Conservation (phyloP, 306 rosid species). For the Ziziphus jujuba region DNA sequence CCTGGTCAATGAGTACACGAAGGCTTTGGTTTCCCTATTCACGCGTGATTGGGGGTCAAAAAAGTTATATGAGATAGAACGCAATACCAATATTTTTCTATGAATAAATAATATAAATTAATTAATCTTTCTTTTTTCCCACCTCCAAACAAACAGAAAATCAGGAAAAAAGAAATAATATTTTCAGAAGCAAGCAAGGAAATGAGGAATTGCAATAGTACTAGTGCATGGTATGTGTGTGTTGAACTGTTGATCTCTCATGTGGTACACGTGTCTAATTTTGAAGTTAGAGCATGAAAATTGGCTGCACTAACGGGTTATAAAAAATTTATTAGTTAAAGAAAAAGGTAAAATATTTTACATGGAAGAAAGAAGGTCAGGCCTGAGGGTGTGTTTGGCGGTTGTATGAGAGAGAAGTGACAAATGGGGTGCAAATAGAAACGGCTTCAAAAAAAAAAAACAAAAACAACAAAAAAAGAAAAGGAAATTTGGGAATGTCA, state of each 20-base stretch:
- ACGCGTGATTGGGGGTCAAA: constrained; percentile 50
- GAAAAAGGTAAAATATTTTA: too few relatives aligned
- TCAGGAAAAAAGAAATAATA: neutral
- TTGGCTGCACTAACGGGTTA: constrained; percentile 28
- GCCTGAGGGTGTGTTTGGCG: constrained; percentile 7
- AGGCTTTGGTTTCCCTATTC: constrained; percentile 30
- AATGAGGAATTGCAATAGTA: too few relatives aligned
- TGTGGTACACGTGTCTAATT: constrained; percentile 31
- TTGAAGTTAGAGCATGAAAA: constrained; percentile 29
- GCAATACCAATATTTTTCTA: constrained; percentile 47
- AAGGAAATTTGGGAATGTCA: constrained; percentile 15
- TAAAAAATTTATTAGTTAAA: neutral
- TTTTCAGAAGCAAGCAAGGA: constrained; percentile 25
- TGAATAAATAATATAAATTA: neutral
- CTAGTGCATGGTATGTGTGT: too few relatives aligned
- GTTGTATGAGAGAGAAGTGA: constrained; percentile 19
- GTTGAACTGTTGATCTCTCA: constrained; percentile 11
- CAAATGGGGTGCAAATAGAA: constrained; percentile 13
- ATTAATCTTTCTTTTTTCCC: too few relatives aligned
- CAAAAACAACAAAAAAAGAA: neutral
- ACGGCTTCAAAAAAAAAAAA: constrained; percentile 4
- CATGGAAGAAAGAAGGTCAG: too few relatives aligned
- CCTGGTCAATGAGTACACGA: constrained; percentile 28
- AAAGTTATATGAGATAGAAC: constrained; percentile 50
- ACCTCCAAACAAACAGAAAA: neutral